Evolutionary conservation across 1,139 yeast genomes (phyloP), one percentile per base, ranked within the genome.

Genomic region (Candida sojae): DNA sequence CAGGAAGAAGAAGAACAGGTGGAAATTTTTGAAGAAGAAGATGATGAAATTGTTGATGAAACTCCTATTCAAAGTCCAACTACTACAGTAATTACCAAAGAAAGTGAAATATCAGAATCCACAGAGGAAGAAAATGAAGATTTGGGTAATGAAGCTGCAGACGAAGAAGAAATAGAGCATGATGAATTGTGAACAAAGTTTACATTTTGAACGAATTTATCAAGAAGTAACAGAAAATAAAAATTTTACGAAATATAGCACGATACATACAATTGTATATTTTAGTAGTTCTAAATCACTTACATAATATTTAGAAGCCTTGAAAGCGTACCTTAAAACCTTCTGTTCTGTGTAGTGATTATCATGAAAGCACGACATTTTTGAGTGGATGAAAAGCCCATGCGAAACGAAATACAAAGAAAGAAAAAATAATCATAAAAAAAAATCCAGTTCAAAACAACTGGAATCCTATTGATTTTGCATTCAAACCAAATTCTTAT

Each of bases 121-220:
- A 17, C 17, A 13, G 37, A 17, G 12, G 40, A 48, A 47, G 31
- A 44, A 35, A 36, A 49, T 2, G 55, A 48, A 25, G 86, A 82
- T 64, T 88, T 83, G 62, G 88, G 17, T 3, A 11, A 26, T 12
- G 23, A 31, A 28, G 6, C 3, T 3, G 21, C 21, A 21, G 23
- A 17, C 29, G 5, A n/a, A 4, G 37, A 32, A 31, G 38, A 33
- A 30, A 47, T 57, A 5, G 60, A 55, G 10, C 87, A 82, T 64
- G 89, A 84, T 63, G 90, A 84, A 68, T 76, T 84, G 71, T 83
- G 74, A 39, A 33, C 5, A 23, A 26, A 26, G 4, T 2, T 26
- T 17, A 17, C 21, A 17, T 17, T 17, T 17, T 17, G 21, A 17
- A 2, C 21, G 3, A 17, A 17, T 17, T 17, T 17, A 17, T 17